These are phyloP conservation scores for Sugiyamaella japonica DNA, from an alignment of 1,139 yeast genomes.

Conservation along the genomic window DNA sequence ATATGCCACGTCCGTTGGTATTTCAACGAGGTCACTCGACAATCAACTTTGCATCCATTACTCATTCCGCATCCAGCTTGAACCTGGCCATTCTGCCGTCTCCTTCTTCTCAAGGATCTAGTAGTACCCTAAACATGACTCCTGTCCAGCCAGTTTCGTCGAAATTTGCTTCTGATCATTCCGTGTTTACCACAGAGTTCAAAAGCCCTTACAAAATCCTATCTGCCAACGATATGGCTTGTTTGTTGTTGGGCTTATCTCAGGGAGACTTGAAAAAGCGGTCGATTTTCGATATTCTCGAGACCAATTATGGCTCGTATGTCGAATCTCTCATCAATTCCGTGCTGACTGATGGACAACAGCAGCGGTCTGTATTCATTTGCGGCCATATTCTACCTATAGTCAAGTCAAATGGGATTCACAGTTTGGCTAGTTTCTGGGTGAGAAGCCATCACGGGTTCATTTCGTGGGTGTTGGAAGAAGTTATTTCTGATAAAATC, in stretches of 20 bases:
- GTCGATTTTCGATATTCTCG: constrained; percentile 72
- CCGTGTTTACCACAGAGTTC: constrained; percentile 76
- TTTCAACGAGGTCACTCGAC: constrained; percentile 10
- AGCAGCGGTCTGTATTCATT: constrained; percentile 44
- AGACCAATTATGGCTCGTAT: constrained; percentile 54
- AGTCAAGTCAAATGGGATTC: constrained; percentile 44
- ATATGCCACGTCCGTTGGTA: constrained; percentile 18
- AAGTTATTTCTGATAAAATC: constrained; percentile 78
- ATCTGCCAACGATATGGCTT: constrained; percentile 88
- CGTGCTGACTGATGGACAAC: constrained; percentile 8
- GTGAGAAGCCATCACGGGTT: constrained; percentile 63
- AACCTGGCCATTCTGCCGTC: constrained; percentile 23
- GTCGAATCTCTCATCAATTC: constrained; percentile 19
- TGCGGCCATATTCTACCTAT: constrained; percentile 59
- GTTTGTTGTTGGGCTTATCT: constrained; percentile 81
- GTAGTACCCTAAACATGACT: constrained; percentile 25
- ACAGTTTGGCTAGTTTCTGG: constrained; percentile 58
- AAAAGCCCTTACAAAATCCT: constrained; percentile 78
- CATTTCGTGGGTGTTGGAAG: constrained; percentile 83
- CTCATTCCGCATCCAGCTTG: constrained; percentile 28
- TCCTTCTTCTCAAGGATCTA: constrained; percentile 11
- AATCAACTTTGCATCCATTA: constrained; percentile 15
- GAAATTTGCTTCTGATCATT: constrained; percentile 41
- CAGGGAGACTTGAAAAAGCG: constrained; percentile 61
- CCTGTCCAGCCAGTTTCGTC: constrained; percentile 36